Evolutionary conservation across 768 basidiomycete species (phyloP).

Genomic region (Termitomyces sp.): DNA sequence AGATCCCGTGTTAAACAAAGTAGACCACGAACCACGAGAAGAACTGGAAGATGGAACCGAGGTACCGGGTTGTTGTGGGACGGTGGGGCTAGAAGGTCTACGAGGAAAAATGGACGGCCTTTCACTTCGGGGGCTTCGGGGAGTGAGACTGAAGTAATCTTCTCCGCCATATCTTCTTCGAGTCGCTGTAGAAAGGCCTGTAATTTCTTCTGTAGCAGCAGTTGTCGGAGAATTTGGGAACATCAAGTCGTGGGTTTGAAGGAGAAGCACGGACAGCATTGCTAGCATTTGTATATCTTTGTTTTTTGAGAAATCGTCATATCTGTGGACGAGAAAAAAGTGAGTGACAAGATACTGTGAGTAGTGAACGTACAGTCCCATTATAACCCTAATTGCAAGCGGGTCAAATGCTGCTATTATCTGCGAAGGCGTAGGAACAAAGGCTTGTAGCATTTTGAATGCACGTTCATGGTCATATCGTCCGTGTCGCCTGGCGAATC

Average conservation of each 20-base stretch:
- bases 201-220: conserved; percentile 7
- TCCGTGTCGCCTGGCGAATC: conserved; percentile 49
- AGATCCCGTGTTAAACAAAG: conserved; percentile 60
- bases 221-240: conserved; percentile 5
- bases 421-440: conserved; percentile 31
- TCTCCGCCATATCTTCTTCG: conserved; percentile 19
- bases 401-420: conserved; percentile 19
- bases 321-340: conserved; percentile 21
- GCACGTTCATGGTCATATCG: conserved; percentile 68
- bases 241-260: conserved; percentile 38
- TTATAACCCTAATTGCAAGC: conserved; percentile 33
- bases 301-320: conserved; percentile 32
- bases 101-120: conserved; percentile 48
- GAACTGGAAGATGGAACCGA: conserved; percentile 50
- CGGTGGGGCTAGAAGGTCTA: conserved; percentile 34
- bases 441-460: conserved; percentile 48
- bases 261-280: conserved; percentile 64
- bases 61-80: conserved; percentile 24
- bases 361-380: conserved; percentile 37
- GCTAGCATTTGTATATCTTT: conserved; percentile 82
- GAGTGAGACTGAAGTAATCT: conserved; percentile 59
- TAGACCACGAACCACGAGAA: conserved; percentile 79
- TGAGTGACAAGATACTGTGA: conserved; percentile 1
- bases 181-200: neutral
- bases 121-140: conserved; percentile 25